Percentiles rank a stretch among this genome's conserved stretches.
Conservation (phyloP, 2,329 filamentous ascomycete genomes). For the Arthroderma uncinatum region DNA sequence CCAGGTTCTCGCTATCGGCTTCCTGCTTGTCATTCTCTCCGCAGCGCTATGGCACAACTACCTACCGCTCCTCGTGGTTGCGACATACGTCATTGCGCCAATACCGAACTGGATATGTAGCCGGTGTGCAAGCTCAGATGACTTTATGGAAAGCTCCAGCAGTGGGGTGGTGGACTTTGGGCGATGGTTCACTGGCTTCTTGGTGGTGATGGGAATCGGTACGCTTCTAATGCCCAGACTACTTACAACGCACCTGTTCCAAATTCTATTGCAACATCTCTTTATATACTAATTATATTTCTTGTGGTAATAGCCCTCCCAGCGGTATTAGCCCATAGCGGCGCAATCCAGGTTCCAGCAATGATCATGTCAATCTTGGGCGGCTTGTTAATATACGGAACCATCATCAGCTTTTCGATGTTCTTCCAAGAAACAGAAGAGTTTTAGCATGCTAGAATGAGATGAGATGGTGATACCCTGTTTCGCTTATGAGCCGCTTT, state of each 20-base stretch:
- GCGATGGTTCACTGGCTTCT: conserved; percentile 84
- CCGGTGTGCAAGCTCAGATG: conserved; percentile 80
- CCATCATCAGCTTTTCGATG: conserved; percentile 94
- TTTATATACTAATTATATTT: neutral
- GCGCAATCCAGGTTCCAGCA: conserved; percentile 68
- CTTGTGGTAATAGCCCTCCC: conserved; percentile 58
- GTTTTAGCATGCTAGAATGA: conserved; percentile 40
- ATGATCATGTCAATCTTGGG: conserved; percentile 94
- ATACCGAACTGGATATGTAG: conserved; percentile 93
- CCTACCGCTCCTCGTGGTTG: conserved; percentile 89
- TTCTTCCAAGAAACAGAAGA: conserved; percentile 98
- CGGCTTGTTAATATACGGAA: conserved; percentile 89
- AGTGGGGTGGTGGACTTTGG: conserved; percentile 86
- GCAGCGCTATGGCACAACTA: conserved; percentile 92
- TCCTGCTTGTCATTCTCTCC: conserved; percentile 96
- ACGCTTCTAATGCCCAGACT: conserved; percentile 32
- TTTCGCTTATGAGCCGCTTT: neutral
- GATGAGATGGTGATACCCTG: neutral
- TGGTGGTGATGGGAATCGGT: conserved; percentile 98
- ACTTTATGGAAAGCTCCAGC: conserved; percentile 79
- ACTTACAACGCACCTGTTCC: neutral
- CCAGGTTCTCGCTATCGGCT: conserved; percentile 87
- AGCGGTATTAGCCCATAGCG: conserved; percentile 73
- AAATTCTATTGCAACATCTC: neutral
- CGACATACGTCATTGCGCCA: conserved; percentile 85